These are phyloP conservation scores for Hevea brasiliensis DNA, from an alignment of 345 rosid species.

Conservation along the genomic window DNA sequence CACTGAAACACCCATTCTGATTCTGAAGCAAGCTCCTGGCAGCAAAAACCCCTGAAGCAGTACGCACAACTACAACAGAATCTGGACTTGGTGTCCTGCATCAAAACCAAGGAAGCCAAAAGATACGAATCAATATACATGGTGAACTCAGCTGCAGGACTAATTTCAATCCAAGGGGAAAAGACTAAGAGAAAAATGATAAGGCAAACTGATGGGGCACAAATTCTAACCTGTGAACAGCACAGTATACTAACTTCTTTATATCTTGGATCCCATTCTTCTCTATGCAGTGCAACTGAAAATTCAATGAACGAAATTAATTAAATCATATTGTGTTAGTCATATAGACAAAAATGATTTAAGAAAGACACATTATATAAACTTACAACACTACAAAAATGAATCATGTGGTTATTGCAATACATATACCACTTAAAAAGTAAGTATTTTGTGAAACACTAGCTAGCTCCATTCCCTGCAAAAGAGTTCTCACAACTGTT, in stretches of 20 bases:
- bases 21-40: constrained; percentile 63
- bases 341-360: background rate
- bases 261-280: constrained; percentile 69
- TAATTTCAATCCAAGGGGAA: constrained; percentile 6
- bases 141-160: background rate
- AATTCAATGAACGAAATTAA: constrained; percentile 22
- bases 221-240: constrained; percentile 66
- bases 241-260: constrained; percentile 73
- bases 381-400: background rate
- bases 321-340: background rate
- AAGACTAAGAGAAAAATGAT: background rate
- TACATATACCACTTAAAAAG: background rate
- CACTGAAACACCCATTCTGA: constrained; percentile 53
- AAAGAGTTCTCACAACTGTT: background rate
- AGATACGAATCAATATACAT: background rate
- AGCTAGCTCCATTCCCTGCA: background rate
- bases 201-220: background rate
- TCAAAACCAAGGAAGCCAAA: constrained; percentile 13
- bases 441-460: background rate
- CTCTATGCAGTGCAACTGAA: constrained; percentile 75
- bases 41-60: constrained; percentile 69
- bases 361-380: background rate
- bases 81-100: constrained; percentile 67
- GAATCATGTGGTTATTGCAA: background rate
- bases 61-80: constrained; percentile 59